These are phyloP conservation scores for Penicillium longicatenatum DNA, from an alignment of 495 filamentous ascomycete genomes.

Conservation along the genomic window DNA sequence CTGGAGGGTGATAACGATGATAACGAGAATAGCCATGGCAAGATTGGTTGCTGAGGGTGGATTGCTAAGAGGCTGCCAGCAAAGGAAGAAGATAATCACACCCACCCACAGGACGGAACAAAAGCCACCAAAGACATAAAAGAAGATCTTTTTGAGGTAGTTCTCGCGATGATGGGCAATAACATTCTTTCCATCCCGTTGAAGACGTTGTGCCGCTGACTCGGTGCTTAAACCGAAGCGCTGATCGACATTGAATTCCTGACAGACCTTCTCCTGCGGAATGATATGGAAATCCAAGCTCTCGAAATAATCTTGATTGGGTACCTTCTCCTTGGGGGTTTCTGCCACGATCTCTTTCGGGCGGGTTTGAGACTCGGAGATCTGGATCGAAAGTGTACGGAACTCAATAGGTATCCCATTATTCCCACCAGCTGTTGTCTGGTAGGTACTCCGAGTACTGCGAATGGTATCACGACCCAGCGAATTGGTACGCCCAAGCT, in stretches of 20 bases:
- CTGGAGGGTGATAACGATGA: conserved; percentile 69
- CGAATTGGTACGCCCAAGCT: conserved; percentile 23
- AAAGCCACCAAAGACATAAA: conserved; percentile 75
- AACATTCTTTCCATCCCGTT: conserved; percentile 62
- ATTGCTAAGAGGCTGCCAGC: conserved; percentile 73
- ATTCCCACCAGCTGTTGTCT: conserved; percentile 11
- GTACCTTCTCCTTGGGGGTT: conserved; percentile 27
- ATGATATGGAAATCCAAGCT: conserved; percentile 41
- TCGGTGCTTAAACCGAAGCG: conserved; percentile 30
- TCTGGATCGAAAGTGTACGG: conserved; percentile 48
- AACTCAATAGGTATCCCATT: conserved; percentile 46
- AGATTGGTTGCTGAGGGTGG: conserved; percentile 67
- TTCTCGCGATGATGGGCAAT: conserved; percentile 60
- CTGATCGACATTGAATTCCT: conserved; percentile 36
- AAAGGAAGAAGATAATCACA: conserved; percentile 67
- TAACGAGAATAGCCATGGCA: conserved; percentile 66
- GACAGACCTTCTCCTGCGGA: conserved; percentile 27
- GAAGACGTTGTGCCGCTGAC: conserved; percentile 43
- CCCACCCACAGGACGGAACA: conserved; percentile 69
- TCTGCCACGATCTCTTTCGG: conserved; percentile 24
- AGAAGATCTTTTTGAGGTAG: conserved; percentile 56
- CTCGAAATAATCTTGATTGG: conserved; percentile 45
- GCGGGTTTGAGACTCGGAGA: conserved; percentile 42
- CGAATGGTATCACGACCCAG: conserved; percentile 26
- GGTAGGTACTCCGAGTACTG: conserved; percentile 19